Base-by-base conservation (phyloP, 2,329 filamentous ascomycete species). In the Xylariaceae sp. region DNA sequence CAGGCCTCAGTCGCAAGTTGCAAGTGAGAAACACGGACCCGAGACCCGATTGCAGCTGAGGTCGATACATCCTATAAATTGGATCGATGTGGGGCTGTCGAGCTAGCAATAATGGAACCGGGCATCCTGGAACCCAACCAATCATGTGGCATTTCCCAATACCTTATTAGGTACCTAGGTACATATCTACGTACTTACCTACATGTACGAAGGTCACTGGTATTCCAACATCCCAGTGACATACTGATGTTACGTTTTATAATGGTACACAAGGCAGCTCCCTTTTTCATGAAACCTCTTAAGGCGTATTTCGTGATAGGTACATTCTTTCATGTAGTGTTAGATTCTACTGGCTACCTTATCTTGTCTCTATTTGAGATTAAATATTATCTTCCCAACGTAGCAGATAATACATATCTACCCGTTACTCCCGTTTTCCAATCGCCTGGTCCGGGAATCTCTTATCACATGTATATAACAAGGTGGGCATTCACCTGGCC, bases 41-140 rank as follows among this genome's bases (percentile, higher is more conserved):
- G 20, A 49, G 20, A 37, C 47, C 42, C 40, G 20, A 43, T 42
- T 23, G n/a, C 20, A 49, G 47, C 47, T 20, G 47, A 41, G 32
- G 2, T 41, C 19, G 46, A 21, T n/a, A 29, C 20, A 48, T n/a
- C n/a, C n/a, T n/a, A n/a, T n/a, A n/a, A n/a, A n/a, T n/a, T n/a
- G 56, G 59, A 44, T 61, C 56, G 59, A 48, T 54, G 42, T 59
- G 59, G 59, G 48, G 19, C 48, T 40, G 32, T 12, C 32, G 3
- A 10, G n/a, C n/a, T n/a, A n/a, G n/a, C n/a, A n/a, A n/a, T n/a
- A n/a, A n/a, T n/a, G n/a, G n/a, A n/a, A n/a, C n/a, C n/a, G n/a
- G n/a, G n/a, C n/a, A n/a, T n/a, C n/a, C n/a, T n/a, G n/a, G n/a
- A n/a, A n/a, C n/a, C n/a, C n/a, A n/a, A n/a, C n/a, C n/a, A n/a